phyloP scores from a whole-genome alignment of 2,329 filamentous ascomycete genomes.

The Alternaria sp. region DNA sequence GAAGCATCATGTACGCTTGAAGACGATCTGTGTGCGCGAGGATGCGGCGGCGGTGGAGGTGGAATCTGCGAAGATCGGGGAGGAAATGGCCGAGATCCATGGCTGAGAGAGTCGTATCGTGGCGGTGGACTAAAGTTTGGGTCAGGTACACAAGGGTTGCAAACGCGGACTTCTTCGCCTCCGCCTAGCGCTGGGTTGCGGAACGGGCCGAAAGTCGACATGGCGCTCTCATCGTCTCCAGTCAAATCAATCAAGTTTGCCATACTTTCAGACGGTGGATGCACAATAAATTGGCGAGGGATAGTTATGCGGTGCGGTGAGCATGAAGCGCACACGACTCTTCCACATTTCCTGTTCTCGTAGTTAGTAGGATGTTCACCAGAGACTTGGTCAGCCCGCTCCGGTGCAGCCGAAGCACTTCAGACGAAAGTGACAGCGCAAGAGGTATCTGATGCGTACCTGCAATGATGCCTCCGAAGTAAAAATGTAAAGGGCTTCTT shows the following conservation, averaged over 20 bases:
- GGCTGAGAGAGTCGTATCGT: constrained; percentile 50
- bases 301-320: constrained; percentile 96
- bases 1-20: constrained; percentile 34
- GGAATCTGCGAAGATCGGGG: constrained; percentile 21
- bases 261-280: constrained; percentile 60
- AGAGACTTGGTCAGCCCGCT: neutral
- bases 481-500: constrained; percentile 80
- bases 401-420: neutral
- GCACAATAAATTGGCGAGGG: constrained; percentile 90
- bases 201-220: constrained; percentile 41
- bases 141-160: constrained; percentile 77
- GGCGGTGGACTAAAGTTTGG: constrained; percentile 69
- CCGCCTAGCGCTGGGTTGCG: constrained; percentile 65
- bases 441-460: constrained; percentile 59
- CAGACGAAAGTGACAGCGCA: neutral
- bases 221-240: constrained; percentile 46
- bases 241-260: constrained; percentile 57
- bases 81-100: constrained; percentile 14
- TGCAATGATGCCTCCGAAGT: constrained; percentile 91
- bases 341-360: constrained; percentile 77
- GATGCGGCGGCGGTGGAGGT: constrained; percentile 22
- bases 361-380: constrained; percentile 3
- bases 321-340: constrained; percentile 88
- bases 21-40: constrained; percentile 33
- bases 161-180: constrained; percentile 73